Percentiles rank a stretch among this genome's conserved stretches.
These are phyloP conservation scores for Suhomyces kunorum DNA, from an alignment of 1,139 yeast species.

Conservation along the genomic window DNA sequence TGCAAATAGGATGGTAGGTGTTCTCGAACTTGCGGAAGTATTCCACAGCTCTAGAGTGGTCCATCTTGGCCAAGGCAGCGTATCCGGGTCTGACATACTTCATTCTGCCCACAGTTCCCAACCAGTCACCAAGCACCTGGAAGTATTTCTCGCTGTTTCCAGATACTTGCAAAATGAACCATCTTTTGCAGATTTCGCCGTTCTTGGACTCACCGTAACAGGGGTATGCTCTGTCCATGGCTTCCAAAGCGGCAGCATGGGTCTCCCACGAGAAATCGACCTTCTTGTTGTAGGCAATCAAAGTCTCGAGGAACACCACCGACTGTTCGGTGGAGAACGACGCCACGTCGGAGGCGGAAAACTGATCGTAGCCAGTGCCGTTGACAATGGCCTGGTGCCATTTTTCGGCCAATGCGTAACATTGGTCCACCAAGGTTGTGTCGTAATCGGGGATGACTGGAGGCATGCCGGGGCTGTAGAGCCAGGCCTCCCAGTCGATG, in stretches of 20 bases:
- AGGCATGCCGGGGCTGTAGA: conserved; percentile 81
- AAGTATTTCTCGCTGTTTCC: conserved; percentile 50
- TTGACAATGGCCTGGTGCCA: conserved; percentile 53
- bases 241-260: conserved; percentile 37
- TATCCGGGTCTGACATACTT: conserved; percentile 90
- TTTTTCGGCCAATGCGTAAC: conserved; percentile 61
- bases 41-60: conserved; percentile 61
- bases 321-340: conserved; percentile 72
- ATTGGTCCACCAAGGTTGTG: conserved; percentile 73
- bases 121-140: conserved; percentile 68
- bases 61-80: conserved; percentile 61
- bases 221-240: conserved; percentile 48
- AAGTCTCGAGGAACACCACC: conserved; percentile 73
- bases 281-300: conserved; percentile 41
- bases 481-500: conserved; percentile 86
- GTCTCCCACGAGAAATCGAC: conserved; percentile 40
- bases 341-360: conserved; percentile 45
- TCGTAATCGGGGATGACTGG: conserved; percentile 76
- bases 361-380: conserved; percentile 17
- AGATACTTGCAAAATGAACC: conserved; percentile 63
- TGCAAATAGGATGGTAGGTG: conserved; percentile 84
- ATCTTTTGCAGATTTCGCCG: conserved; percentile 80
- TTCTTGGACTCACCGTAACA: conserved; percentile 55
- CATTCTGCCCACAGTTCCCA: conserved; percentile 93
- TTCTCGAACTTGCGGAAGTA: conserved; percentile 62